phyloP scores from a whole-genome alignment of 2,329 filamentous ascomycete genomes.

The Drechmeria coniospora region DNA sequence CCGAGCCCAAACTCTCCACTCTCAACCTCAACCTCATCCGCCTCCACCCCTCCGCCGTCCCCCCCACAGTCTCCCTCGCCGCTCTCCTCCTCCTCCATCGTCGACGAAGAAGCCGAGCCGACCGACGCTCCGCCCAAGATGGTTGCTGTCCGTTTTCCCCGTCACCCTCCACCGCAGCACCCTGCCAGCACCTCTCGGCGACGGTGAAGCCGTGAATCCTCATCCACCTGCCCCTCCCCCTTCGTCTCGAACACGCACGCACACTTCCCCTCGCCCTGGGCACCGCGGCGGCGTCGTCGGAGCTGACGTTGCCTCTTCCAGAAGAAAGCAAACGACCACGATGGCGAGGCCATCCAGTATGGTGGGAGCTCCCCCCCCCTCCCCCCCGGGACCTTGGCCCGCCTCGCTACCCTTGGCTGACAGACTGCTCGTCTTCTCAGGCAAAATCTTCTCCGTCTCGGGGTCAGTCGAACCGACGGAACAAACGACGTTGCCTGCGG shows the following conservation, averaged over 20 bases:
- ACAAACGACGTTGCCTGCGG: not conserved
- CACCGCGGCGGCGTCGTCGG: no score
- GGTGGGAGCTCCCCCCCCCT: slow-evolving; percentile 18
- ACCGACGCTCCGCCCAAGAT: slow-evolving; percentile 25
- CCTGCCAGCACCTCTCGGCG: no score
- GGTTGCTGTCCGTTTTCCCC: slow-evolving; percentile 36
- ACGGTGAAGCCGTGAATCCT: no score
- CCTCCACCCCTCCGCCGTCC: slow-evolving; percentile 16
- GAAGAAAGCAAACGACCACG: slow-evolving; percentile 19
- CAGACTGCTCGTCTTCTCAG: slow-evolving; percentile 18
- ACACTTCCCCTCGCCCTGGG: no score
- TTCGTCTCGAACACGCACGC: no score
- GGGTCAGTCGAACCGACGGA: slow-evolving; percentile 31
- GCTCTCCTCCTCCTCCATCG: slow-evolving; percentile 10
- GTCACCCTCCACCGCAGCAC: no score
- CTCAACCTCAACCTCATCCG: slow-evolving; percentile 17
- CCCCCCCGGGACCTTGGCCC: not conserved
- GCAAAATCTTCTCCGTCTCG: slow-evolving; percentile 47
- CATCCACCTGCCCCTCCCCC: no score
- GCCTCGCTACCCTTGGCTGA: no score
- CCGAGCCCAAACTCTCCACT: slow-evolving; percentile 27
- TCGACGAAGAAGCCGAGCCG: slow-evolving; percentile 11
- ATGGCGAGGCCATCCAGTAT: slow-evolving; percentile 21
- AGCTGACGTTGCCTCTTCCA: slow-evolving; percentile 8
- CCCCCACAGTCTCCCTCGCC: slow-evolving; percentile 15